Percentiles rank a stretch among this genome's conserved stretches.
Evolutionary conservation across 306 rosid species (phyloP).

Genomic region (Senna tora): DNA sequence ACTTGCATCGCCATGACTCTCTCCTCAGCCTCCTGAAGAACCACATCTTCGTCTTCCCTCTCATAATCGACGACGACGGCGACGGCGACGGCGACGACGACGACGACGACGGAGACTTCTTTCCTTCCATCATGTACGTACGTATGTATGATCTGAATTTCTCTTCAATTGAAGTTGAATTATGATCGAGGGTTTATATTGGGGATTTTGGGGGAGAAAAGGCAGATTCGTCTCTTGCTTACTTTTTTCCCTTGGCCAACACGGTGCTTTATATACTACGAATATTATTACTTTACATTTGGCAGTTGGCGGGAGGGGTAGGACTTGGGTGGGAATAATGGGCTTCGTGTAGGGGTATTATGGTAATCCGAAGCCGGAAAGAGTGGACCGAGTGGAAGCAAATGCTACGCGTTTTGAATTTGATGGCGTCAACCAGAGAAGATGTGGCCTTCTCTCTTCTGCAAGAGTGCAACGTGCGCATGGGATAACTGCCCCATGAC

Average conservation of each 20-base stretch:
- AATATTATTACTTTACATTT: no score
- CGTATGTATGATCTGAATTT: no score
- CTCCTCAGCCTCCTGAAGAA: conserved; percentile 53
- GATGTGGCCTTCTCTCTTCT: no score
- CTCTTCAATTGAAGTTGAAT: neutral
- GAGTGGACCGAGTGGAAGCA: neutral
- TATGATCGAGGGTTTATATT: neutral
- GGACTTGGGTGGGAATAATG: neutral
- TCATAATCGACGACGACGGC: no score
- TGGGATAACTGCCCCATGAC: no score
- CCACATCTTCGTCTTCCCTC: conserved; percentile 52
- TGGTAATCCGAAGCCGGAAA: neutral
- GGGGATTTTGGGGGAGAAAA: neutral
- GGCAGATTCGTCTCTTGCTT: neutral
- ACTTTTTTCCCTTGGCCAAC: neutral
- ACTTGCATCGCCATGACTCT: conserved; percentile 49
- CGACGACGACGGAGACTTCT: no score
- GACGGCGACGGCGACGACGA: no score
- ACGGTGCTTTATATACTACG: neutral
- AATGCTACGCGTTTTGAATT: neutral
- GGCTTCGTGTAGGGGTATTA: neutral
- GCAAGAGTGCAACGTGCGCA: no score
- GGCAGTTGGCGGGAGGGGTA: neutral
- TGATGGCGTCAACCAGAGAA: neutral
- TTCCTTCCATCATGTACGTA: no score